Conservation (phyloP, 441 rosid genomes). For the Aleurites moluccanus region DNA sequence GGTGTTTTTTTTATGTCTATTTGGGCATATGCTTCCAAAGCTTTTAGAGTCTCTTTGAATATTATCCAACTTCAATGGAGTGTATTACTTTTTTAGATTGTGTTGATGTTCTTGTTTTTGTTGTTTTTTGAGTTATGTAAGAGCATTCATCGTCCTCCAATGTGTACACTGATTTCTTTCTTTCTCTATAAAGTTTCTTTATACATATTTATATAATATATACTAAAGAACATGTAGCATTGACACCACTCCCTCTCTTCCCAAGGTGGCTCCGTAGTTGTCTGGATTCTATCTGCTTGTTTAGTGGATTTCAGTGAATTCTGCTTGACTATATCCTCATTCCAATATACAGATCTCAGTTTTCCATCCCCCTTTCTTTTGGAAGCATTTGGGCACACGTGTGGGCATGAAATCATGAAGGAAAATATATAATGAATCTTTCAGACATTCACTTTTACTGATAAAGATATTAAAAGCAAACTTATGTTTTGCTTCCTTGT, state of each 20-base stretch:
- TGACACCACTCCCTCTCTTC: too few relatives aligned
- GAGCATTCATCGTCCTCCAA: background rate
- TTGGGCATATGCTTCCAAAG: too few relatives aligned
- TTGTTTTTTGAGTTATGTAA: background rate
- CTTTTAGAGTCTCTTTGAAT: too few relatives aligned
- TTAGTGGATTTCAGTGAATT: slow-evolving; percentile 8
- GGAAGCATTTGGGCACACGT: background rate
- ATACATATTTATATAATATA: too few relatives aligned
- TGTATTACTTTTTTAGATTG: background rate
- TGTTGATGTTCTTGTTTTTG: background rate
- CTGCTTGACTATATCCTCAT: background rate
- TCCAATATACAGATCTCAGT: background rate
- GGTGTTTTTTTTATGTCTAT: too few relatives aligned
- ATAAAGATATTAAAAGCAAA: slow-evolving; percentile 9
- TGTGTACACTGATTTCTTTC: background rate
- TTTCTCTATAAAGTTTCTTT: background rate
- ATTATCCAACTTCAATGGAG: background rate
- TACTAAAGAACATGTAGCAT: too few relatives aligned
- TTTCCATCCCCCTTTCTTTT: background rate
- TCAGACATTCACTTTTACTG: too few relatives aligned
- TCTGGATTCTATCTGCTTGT: background rate
- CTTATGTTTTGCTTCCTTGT: slow-evolving; percentile 19
- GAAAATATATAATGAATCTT: background rate
- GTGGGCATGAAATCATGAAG: background rate
- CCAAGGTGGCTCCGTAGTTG: background rate